Evolutionary conservation across 192 early-diverging fungal genomes (phyloP), one percentile per base, ranked within the genome.

Genomic region (Umbelopsis sp.): DNA sequence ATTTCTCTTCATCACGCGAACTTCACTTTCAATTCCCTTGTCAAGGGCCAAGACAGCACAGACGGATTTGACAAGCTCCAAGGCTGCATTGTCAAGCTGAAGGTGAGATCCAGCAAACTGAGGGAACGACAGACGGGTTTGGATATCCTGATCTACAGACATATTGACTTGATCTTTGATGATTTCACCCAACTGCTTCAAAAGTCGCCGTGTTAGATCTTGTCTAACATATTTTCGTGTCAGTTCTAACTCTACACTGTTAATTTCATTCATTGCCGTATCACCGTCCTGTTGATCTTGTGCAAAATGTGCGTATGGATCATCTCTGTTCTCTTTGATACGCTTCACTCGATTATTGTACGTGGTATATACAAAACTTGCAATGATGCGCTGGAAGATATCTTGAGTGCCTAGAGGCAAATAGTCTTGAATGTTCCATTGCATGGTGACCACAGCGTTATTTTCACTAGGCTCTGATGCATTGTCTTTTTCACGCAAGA

Each of bases 361-460:
- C 0, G 89, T 79, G 74, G 87, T 80, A 73, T 87, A 84, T 50
- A 92, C 91, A 72, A 86, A 97, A 34, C 91, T 89, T 24, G 87
- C 91, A 0, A 95, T 71, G 17, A 89, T 82, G 17, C 81, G 77
- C 56, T 88, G 77, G 74, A 98, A 98, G 47, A 86, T 76, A 25
- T 71, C 74, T 69, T 96, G 94, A 14, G 92, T 77, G 16, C 84
- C 83, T 12, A 85, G 78, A 9, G 97, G 95, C 52, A 99, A 78
- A 72, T 95, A 96, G 44, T 95, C 91, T 68, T 86, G 87, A 41
- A 99, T 93, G 56, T 93, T 96, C 97, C 97, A 99, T 47, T 89
- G 77, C 92, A 95, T 93, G 66, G 84, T 81, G 45, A 90, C 83
- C 49, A 41, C 44, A 10, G 47, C 53, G 44, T 69, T 31, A 81